Evolutionary conservation across 2,329 filamentous ascomycete species (phyloP).

Genomic region (Aureobasidium zeae): DNA sequence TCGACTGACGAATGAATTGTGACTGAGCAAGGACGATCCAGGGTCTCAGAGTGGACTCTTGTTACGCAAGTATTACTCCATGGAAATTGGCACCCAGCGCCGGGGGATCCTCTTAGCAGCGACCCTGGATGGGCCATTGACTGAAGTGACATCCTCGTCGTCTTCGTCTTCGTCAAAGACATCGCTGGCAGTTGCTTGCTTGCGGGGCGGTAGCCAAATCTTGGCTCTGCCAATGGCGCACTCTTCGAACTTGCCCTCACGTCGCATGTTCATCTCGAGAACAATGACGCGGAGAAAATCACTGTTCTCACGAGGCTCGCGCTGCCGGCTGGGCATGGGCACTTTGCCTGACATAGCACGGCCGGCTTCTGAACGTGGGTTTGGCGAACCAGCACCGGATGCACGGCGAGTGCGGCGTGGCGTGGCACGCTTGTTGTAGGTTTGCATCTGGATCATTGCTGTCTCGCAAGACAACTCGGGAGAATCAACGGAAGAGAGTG

Average conservation of each 20-base stretch:
- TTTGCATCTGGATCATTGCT: constrained; percentile 55
- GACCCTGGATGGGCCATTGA: not conserved
- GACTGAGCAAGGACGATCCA: constrained; percentile 10
- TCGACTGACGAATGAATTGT: too few species aligned
- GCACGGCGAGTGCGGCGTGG: constrained; percentile 16
- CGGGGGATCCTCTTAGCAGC: constrained; percentile 7
- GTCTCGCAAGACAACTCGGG: constrained; percentile 30
- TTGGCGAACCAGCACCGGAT: constrained; percentile 24
- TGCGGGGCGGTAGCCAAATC: constrained; percentile 52
- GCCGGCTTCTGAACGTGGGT: constrained; percentile 37
- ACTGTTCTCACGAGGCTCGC: constrained; percentile 55
- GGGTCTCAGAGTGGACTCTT: constrained; percentile 6
- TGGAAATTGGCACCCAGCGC: constrained; percentile 12
- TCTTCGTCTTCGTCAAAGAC: constrained; percentile 12
- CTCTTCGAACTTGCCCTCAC: constrained; percentile 51
- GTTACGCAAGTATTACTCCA: constrained; percentile 12
- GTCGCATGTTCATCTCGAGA: constrained; percentile 59
- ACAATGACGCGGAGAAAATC: constrained; percentile 56
- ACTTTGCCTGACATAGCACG: constrained; percentile 29
- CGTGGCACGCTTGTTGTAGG: constrained; percentile 42
- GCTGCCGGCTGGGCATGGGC: constrained; percentile 38
- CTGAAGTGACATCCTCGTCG: not conserved
- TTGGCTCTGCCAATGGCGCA: constrained; percentile 46
- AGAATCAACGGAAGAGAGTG: constrained; percentile 29
- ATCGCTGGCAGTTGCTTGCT: constrained; percentile 18